Evolutionary conservation across 352 stramenopile species (phyloP).

Genomic region (Globisporangium ultimum): DNA sequence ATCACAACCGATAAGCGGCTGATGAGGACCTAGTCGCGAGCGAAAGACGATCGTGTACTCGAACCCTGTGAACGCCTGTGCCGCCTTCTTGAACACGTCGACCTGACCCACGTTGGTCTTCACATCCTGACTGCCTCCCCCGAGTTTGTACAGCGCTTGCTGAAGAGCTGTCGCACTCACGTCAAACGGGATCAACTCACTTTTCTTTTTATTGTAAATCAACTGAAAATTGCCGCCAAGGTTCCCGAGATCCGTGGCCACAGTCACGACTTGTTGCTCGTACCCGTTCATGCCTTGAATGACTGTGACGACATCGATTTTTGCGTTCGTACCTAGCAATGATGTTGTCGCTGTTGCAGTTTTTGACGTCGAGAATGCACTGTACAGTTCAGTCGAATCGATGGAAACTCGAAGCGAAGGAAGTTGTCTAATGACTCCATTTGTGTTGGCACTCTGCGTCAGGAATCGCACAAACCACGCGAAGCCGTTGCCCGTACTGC

Average conservation of each 20-base stretch:
- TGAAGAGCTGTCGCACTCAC: slow-evolving; percentile 54
- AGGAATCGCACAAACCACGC: slow-evolving; percentile 83
- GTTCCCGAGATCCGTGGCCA: slow-evolving; percentile 52
- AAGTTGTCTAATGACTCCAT: slow-evolving; percentile 46
- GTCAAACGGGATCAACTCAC: slow-evolving; percentile 61
- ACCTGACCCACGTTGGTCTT: slow-evolving; percentile 27
- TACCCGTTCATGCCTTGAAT: slow-evolving; percentile 90
- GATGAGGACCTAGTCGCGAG: slow-evolving; percentile 47
- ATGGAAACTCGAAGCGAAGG: slow-evolving; percentile 73
- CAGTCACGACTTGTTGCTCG: slow-evolving; percentile 88
- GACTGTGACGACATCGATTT: slow-evolving; percentile 70
- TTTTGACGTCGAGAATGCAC: slow-evolving; percentile 45
- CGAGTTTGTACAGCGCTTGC: slow-evolving; percentile 41
- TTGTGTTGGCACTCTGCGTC: slow-evolving; percentile 44
- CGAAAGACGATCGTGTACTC: slow-evolving; percentile 70
- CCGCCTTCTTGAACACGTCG: slow-evolving; percentile 52
- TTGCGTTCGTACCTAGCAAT: slow-evolving; percentile 75
- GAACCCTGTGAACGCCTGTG: slow-evolving; percentile 33
- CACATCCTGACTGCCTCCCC: slow-evolving; percentile 14
- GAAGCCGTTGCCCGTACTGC: slow-evolving; percentile 70
- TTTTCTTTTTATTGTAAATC: slow-evolving; percentile 82
- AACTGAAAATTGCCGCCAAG: slow-evolving; percentile 89
- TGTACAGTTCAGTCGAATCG: slow-evolving; percentile 53
- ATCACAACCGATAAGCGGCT: slow-evolving; percentile 54
- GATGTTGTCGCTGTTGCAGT: slow-evolving; percentile 24